These are phyloP conservation scores for Pythium volutum DNA, from an alignment of 352 stramenopile genomes.

Conservation along the genomic window DNA sequence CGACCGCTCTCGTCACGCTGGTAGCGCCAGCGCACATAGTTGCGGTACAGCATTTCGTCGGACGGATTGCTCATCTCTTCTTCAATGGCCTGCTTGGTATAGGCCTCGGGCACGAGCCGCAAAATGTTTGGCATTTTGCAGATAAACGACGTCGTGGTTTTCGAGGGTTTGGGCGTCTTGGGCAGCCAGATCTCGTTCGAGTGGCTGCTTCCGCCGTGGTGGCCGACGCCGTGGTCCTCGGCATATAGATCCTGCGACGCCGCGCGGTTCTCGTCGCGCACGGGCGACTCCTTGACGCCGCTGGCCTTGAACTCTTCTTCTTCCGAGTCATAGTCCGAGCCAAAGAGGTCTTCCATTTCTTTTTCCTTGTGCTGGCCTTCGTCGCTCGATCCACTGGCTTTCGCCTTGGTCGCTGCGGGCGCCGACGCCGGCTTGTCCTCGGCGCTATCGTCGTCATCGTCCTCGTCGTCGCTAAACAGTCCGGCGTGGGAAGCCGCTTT, in stretches of 20 bases:
- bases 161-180: constrained; percentile 66
- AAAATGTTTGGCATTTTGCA: constrained; percentile 87
- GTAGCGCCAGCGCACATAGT: constrained; percentile 82
- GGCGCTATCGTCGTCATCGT: constrained; percentile 37
- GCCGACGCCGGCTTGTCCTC: constrained; percentile 16
- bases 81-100: constrained; percentile 69
- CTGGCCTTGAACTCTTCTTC: constrained; percentile 89
- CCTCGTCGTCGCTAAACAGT: constrained; percentile 73
- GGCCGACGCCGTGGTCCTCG: constrained; percentile 33
- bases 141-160: constrained; percentile 62
- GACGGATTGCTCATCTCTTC: constrained; percentile 83
- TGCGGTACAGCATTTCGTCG: constrained; percentile 83
- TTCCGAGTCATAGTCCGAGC: constrained; percentile 87
- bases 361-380: constrained; percentile 39
- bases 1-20: constrained; percentile 56
- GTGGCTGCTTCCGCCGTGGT: constrained; percentile 21
- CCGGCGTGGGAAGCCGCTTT: constrained; percentile 35
- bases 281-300: constrained; percentile 79
- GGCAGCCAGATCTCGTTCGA: constrained; percentile 73
- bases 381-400: constrained; percentile 18
- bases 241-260: constrained; percentile 34
- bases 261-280: constrained; percentile 52
- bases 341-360: constrained; percentile 88
- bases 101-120: constrained; percentile 70
- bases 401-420: background rate